Base-by-base conservation (phyloP, 805 yeast species). In the Metschnikowia aberdeeniae region DNA sequence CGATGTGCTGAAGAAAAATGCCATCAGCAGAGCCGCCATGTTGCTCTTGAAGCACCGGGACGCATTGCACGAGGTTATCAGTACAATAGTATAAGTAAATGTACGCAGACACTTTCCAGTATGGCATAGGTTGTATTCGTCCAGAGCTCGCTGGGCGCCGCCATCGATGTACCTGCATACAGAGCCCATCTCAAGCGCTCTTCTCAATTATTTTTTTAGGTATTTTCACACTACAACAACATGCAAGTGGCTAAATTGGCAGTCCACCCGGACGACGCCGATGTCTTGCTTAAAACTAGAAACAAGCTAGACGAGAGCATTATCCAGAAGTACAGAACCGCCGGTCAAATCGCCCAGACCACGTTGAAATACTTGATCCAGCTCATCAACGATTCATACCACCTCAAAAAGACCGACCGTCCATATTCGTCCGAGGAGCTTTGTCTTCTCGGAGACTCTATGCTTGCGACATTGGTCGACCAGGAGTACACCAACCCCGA, bases 281-380 rank as follows among this genome's bases (percentile, higher is more conserved):
- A 85, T 56, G 68, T 83, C 53, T 74, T 88, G 48, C 73, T 89
- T 54, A 81, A 80, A 54, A 83, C 83, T 51, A 87, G 80, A 62
- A 89, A 89, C 63, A 76, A 80, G 34, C 74, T 89, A 52, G 73
- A 72, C 53, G 81, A 73, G 27, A 49, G 75, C 13, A 82, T 84
- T 9, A 61, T 88, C 24, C 92, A 84, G 55, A 90, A 89, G 67
- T 89, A 90, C 68, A 78, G 95, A 66, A 73, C 81, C 41, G 96
- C 96, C 4, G 97, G 96, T 39, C 89, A 86, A 66, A 82, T 89
- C 55, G 71, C 93, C 4, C 97, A 90, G 67, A 84, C 95, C 17
- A 84, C 89, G 45, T 72, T 90, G 54, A 68, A 77, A 47, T 85
- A 86, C 61, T 70, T 87, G 41, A 70, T 77, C 7, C 72, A 76